These are phyloP conservation scores for Wickerhamiella spandovensis DNA, from an alignment of 805 yeast species.

Conservation along the genomic window DNA sequence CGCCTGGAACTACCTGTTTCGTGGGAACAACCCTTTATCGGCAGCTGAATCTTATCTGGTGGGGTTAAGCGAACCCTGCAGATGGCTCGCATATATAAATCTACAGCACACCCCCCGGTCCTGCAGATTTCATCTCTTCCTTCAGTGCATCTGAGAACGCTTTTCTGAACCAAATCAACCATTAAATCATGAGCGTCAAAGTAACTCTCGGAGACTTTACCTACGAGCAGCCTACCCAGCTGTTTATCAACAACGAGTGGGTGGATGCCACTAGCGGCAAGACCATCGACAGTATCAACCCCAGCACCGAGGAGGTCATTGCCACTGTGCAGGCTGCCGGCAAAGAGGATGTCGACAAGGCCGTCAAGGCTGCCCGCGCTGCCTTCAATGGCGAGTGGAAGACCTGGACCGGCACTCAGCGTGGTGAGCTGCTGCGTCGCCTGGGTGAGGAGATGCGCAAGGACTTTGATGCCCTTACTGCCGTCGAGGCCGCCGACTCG, in stretches of 20 bases:
- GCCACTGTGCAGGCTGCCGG: conserved; percentile 62
- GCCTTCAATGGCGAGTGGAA: conserved; percentile 67
- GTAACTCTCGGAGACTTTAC: conserved; percentile 21
- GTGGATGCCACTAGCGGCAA: conserved; percentile 39
- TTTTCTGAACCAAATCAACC: neutral
- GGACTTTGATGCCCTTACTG: conserved; percentile 57
- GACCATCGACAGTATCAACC: conserved; percentile 51
- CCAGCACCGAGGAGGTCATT: conserved; percentile 62
- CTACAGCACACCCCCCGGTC: neutral
- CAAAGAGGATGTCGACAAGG: conserved; percentile 66
- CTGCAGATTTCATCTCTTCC: neutral
- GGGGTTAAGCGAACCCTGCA: neutral
- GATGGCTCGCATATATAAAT: neutral
- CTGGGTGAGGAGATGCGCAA: conserved; percentile 71
- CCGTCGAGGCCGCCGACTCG: conserved; percentile 77
- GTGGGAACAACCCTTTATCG: neutral
- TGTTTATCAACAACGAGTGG: conserved; percentile 67
- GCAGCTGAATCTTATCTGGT: neutral
- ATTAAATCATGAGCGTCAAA: neutral
- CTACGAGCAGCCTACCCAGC: conserved; percentile 59
- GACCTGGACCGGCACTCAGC: conserved; percentile 45
- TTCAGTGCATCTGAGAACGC: neutral
- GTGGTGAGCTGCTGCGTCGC: conserved; percentile 51
- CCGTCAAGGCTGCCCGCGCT: conserved; percentile 71
- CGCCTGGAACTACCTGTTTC: no score